These are phyloP conservation scores for Salix arbutifolia DNA, from an alignment of 345 rosid species.

Conservation along the genomic window DNA sequence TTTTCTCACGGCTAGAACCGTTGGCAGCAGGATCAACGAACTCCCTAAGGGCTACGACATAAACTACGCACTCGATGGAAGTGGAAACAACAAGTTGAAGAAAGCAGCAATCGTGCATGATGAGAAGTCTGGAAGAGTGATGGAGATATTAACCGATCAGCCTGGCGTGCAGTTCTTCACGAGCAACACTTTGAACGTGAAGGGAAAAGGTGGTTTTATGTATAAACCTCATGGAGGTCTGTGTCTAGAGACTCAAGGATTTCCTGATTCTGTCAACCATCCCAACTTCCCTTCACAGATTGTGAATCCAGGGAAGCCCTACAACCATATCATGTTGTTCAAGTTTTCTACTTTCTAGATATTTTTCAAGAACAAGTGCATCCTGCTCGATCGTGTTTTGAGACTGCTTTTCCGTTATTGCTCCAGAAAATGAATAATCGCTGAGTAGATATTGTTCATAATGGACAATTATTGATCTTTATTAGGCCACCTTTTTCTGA, in stretches of 20 bases:
- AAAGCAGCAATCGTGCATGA: slow-evolving; percentile 59
- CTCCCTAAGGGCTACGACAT: slow-evolving; percentile 70
- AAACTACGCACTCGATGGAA: slow-evolving; percentile 60
- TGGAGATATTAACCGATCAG: slow-evolving; percentile 62
- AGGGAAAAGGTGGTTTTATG: slow-evolving; percentile 67
- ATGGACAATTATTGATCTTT: too few relatives aligned
- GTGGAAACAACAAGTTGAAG: slow-evolving; percentile 26
- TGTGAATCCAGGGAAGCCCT: slow-evolving; percentile 46
- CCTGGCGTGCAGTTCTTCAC: slow-evolving; percentile 87
- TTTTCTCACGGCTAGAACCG: slow-evolving; percentile 49
- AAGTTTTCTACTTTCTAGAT: slow-evolving; percentile 35
- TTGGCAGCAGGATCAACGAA: slow-evolving; percentile 50
- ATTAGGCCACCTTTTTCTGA: too few relatives aligned
- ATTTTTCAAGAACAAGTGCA: too few relatives aligned
- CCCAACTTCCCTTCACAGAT: slow-evolving; percentile 74
- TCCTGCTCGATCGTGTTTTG: too few relatives aligned
- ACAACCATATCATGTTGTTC: slow-evolving; percentile 62
- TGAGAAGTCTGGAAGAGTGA: slow-evolving; percentile 55
- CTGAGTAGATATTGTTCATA: too few relatives aligned
- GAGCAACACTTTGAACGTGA: slow-evolving; percentile 42
- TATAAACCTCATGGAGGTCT: slow-evolving; percentile 59
- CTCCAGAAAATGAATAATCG: too few relatives aligned
- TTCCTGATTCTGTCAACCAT: slow-evolving; percentile 67
- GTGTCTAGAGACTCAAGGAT: slow-evolving; percentile 86
- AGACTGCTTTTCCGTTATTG: too few relatives aligned